Base-by-base conservation (phyloP, 768 basidiomycete species). In the Tulasnella sp. region DNA sequence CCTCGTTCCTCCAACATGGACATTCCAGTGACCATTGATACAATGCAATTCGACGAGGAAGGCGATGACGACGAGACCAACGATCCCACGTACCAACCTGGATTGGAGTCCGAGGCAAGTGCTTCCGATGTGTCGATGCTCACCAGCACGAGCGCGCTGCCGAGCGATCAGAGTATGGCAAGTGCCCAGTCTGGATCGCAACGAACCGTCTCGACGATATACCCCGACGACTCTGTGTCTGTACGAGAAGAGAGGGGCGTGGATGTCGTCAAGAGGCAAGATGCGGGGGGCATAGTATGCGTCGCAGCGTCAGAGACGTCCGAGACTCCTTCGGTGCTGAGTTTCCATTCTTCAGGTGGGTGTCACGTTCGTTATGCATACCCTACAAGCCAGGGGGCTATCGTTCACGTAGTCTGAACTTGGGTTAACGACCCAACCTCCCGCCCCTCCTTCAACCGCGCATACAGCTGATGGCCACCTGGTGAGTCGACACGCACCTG, bases 221-320 rank as follows among this genome's bases (percentile, higher is more conserved):
- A 25, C 37, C 55, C 55, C 0, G 25, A 57, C 42, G 55, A 57
- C 25, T 57, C 55, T 9, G 48, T 57, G 19, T 57, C 55, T 49
- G 42, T 46, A 21, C 12, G 55, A 14, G 32, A 34, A 31, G 55
- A 23, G 42, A 34, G 48, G 15, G 1, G 19, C 17, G 23, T 27
- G 4, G 52, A 43, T 43, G 6, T 9, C 17, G 6, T 6, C 17
- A 43, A 43, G 23, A 40, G 23, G n/a, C 37, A 3, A 41, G 9
- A n/a, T n/a, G n/a, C n/a, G n/a, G n/a, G n/a, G n/a, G n/a, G 4
- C 52, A 40, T 6, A 5, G 27, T 23, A 4, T 35, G 3, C 39
- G 42, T 9, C 15, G 11, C 29, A 3, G 3, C 15, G 34, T 57
- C 31, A 6, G 55, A 43, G 21, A 29, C 42, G 12, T 57, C 55